Evolutionary conservation across 1,284 basidiomycete genomes (phyloP).

Genomic region (Hypsizygus ulmarius): DNA sequence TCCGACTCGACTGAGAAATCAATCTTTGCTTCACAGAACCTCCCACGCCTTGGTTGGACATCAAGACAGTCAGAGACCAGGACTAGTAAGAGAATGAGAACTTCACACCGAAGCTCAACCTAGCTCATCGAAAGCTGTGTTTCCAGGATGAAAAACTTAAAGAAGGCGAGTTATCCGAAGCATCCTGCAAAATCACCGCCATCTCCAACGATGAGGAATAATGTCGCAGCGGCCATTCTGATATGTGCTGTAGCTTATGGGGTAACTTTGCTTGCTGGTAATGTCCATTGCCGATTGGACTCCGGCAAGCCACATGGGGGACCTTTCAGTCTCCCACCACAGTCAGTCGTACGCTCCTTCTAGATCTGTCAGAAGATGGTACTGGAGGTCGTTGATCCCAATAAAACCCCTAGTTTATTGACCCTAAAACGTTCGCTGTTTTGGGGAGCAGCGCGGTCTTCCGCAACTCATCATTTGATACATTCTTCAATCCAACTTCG

Average conservation of each 20-base stretch:
- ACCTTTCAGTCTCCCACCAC: constrained; percentile 26
- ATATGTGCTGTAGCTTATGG: constrained; percentile 14
- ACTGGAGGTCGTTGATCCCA: neutral
- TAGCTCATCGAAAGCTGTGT: neutral
- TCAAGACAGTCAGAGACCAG: too few relatives aligned
- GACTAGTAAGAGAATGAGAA: too few relatives aligned
- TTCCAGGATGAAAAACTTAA: constrained; percentile 11
- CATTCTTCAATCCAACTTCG: constrained; percentile 35
- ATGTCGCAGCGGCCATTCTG: constrained; percentile 10
- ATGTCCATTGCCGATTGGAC: neutral
- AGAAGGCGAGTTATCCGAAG: neutral
- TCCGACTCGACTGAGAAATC: too few relatives aligned
- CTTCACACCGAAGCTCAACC: too few relatives aligned
- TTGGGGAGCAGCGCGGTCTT: constrained; percentile 24
- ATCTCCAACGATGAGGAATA: constrained; percentile 1
- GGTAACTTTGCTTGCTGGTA: constrained; percentile 3
- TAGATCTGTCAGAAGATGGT: neutral
- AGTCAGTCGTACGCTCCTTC: constrained; percentile 31
- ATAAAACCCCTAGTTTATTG: constrained; percentile 33
- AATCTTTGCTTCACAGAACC: too few relatives aligned
- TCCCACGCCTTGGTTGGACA: too few relatives aligned
- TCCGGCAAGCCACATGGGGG: neutral
- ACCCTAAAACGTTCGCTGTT: constrained; percentile 43
- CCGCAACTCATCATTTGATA: constrained; percentile 16
- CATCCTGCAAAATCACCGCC: neutral